These are phyloP conservation scores for Pestalotiopsis sp. DNA, from an alignment of 2,329 filamentous ascomycete genomes.

Conservation along the genomic window DNA sequence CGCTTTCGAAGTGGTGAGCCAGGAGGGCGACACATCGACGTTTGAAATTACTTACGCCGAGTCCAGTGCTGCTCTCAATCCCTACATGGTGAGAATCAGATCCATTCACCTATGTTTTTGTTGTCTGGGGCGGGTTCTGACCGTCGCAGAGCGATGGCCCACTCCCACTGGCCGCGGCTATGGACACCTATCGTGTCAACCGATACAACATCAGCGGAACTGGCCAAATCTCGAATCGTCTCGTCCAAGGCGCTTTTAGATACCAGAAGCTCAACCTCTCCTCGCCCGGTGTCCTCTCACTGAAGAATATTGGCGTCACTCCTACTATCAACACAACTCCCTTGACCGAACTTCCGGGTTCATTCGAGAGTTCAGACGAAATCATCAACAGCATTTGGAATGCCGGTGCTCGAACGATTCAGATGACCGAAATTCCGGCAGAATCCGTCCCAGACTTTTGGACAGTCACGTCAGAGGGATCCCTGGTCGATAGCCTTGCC, in stretches of 20 bases:
- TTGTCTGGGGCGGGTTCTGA: neutral
- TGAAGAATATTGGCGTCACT: constrained; percentile 29
- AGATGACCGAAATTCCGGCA: constrained; percentile 30
- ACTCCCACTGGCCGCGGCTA: constrained; percentile 33
- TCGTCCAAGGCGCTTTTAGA: constrained; percentile 37
- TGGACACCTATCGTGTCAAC: constrained; percentile 38
- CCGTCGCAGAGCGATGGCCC: constrained; percentile 30
- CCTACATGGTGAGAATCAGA: constrained; percentile 13
- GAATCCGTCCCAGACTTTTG: constrained; percentile 28
- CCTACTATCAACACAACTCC: constrained; percentile 23
- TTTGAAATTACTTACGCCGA: constrained; percentile 18
- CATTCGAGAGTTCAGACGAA: constrained; percentile 30
- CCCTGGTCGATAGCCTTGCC: constrained; percentile 27
- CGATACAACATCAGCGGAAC: constrained; percentile 32
- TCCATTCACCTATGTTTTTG: neutral
- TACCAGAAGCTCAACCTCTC: constrained; percentile 39
- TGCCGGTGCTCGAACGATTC: constrained; percentile 31
- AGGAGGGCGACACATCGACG: constrained; percentile 15
- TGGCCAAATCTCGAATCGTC: constrained; percentile 28
- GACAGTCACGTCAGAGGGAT: constrained; percentile 26
- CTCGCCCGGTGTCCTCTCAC: constrained; percentile 25
- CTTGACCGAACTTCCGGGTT: constrained; percentile 26
- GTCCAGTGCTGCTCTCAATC: constrained; percentile 11
- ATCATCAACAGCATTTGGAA: constrained; percentile 30
- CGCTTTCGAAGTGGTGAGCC: constrained; percentile 14